Evolutionary conservation across 129 eudicot genomes (phyloP).

Genomic region (Chrysanthemum makinoi): DNA sequence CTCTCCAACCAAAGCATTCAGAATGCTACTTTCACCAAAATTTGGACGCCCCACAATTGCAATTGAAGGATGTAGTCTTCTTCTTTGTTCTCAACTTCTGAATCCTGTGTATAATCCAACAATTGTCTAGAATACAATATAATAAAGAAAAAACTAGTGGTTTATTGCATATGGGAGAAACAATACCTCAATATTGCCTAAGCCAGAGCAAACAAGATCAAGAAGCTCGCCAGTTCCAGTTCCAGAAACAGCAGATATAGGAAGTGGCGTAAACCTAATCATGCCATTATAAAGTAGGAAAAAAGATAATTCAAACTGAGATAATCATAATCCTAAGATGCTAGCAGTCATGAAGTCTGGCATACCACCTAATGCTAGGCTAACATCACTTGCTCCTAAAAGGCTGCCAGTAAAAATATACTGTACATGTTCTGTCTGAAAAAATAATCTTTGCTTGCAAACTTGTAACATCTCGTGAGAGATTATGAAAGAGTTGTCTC

Average conservation of each 20-base stretch:
- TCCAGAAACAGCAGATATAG: conserved; percentile 93
- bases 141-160: conserved; percentile 8
- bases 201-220: conserved; percentile 12
- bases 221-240: conserved; percentile 79
- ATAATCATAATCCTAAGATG: background rate
- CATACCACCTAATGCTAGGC: background rate
- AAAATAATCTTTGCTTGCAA: background rate
- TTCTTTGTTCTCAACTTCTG: conserved; percentile 48
- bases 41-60: conserved; percentile 97
- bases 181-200: conserved; percentile 43
- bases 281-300: conserved; percentile 10
- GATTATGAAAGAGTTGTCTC: too few species aligned
- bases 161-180: conserved; percentile 18
- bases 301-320: conserved; percentile 4
- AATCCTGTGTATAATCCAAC: conserved; percentile 40
- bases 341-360: background rate
- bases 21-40: conserved; percentile 94
- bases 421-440: too few species aligned
- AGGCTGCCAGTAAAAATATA: too few species aligned
- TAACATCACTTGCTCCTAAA: too few species aligned
- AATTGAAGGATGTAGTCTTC: conserved; percentile 75
- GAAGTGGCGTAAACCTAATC: conserved; percentile 75
- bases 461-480: too few species aligned
- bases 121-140: conserved; percentile 12
- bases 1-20: conserved; percentile 96